A percentile compares a stretch with the other conserved stretches of the same genome.
phyloP scores from a whole-genome alignment of 202 grass and related monocot species.

The Eragrostis tef region DNA sequence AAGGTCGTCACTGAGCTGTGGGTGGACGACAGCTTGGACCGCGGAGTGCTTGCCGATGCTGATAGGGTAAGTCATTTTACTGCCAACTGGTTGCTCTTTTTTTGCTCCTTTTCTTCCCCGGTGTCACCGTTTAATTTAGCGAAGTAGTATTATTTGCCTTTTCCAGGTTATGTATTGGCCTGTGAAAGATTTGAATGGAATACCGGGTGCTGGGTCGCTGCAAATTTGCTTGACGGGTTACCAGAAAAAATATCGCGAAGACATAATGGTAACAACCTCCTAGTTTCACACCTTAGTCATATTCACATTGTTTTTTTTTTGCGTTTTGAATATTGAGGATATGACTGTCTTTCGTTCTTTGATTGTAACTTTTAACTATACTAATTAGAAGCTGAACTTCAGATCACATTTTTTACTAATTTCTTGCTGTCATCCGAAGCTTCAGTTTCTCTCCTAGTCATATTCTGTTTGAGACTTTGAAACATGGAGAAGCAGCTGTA shows the following conservation, averaged over 20 bases:
- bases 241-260: conserved; percentile 64
- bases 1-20: conserved; percentile 69
- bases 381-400: not conserved
- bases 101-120: not conserved
- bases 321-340: not conserved
- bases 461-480: too few relatives aligned
- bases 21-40: conserved; percentile 77
- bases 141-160: not conserved
- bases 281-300: not conserved
- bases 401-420: not conserved
- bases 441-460: not conserved
- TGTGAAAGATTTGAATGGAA: conserved; percentile 68
- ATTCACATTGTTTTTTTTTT: too few relatives aligned
- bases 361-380: not conserved
- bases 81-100: not conserved
- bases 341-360: not conserved
- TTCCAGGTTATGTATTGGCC: conserved; percentile 80
- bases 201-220: conserved; percentile 64
- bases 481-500: too few relatives aligned
- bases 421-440: not conserved
- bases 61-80: conserved; percentile 50
- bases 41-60: conserved; percentile 52
- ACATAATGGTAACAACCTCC: conserved; percentile 72
- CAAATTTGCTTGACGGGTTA: conserved; percentile 85
- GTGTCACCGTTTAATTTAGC: not conserved